Evolutionary conservation across 2,329 filamentous ascomycete species (phyloP), one percentile per base, ranked within the genome.

Genomic region (Ceratocystis eucalypticola): DNA sequence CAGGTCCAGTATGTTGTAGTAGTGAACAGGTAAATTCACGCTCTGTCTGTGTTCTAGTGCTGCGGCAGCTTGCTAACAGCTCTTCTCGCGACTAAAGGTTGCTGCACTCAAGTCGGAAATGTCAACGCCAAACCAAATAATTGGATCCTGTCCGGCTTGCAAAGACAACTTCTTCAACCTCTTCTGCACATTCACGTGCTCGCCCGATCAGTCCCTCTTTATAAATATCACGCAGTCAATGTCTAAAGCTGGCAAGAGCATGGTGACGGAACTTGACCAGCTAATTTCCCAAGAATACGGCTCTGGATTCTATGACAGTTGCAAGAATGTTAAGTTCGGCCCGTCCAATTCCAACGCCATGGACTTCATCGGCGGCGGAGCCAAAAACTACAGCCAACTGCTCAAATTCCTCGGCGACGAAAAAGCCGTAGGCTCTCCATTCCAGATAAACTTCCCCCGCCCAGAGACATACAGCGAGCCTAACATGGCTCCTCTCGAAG

Each of bases 121-220:
- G 67, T 88, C 89, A 70, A 90, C 90, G 25, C 93, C 91, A 1
- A 91, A 92, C 71, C 86, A 88, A 68, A 88, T 99, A 73, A 91
- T 99, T 74, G 87, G 91, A 30, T 91, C 91, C 8, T 99, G 94
- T 74, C 94, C 94, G 1, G 94, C 95, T 41, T 99, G 94, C 82
- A 96, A 94, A 76, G 88, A 92, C 72, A 99, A 99, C 79, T 99
- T 99, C 80, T 97, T 90, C 80, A 96, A 99, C 78, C 81, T 95
- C 57, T 99, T 99, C 76, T 99, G 94, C 78, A 95, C 91, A 3
- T 97, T 99, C 73, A 97, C 92, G 1, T 99, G 95, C 78, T 99
- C 94, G 3, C 93, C 95, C 5, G 88, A 99, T 72, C 94, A 99
- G 75, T 96, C 91, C 0, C 80, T 96, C 0, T 99, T 99, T 73